phyloP scores from a whole-genome alignment of 2,329 filamentous ascomycete species.

The Neospermospora avenae region DNA sequence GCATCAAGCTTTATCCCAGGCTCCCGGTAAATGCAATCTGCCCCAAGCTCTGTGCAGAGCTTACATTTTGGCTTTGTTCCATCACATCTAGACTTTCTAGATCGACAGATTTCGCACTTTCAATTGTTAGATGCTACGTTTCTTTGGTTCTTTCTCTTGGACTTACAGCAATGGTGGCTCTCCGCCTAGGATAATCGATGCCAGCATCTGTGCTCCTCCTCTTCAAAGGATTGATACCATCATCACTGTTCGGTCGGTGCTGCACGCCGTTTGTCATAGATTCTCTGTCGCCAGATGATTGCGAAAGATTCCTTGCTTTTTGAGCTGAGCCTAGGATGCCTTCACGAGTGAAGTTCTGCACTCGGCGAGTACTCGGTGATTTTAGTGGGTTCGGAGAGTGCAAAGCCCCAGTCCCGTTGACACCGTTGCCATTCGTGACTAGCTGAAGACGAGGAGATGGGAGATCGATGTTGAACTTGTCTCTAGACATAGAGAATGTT shows the following conservation, averaged over 20 bases:
- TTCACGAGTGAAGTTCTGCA: slow-evolving; percentile 51
- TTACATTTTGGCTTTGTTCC: slow-evolving; percentile 80
- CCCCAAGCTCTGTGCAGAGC: slow-evolving; percentile 76
- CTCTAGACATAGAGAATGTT: slow-evolving; percentile 32
- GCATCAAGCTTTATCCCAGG: slow-evolving; percentile 84
- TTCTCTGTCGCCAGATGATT: slow-evolving; percentile 47
- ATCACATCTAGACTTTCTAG: slow-evolving; percentile 76
- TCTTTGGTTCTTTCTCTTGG: background rate
- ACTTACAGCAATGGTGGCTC: slow-evolving; percentile 64
- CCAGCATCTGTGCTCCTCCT: slow-evolving; percentile 59
- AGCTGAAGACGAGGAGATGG: slow-evolving; percentile 30
- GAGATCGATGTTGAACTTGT: slow-evolving; percentile 32
- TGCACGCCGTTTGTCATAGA: slow-evolving; percentile 39
- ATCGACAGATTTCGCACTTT: slow-evolving; percentile 78
- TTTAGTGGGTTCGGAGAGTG: slow-evolving; percentile 41
- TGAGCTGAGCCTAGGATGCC: slow-evolving; percentile 51
- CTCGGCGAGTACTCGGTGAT: slow-evolving; percentile 47
- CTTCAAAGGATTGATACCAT: slow-evolving; percentile 57
- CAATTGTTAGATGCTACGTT: slow-evolving; percentile 16
- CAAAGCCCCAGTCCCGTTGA: slow-evolving; percentile 22
- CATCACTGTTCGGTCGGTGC: slow-evolving; percentile 44
- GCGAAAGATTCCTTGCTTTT: slow-evolving; percentile 53
- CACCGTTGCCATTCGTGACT: slow-evolving; percentile 22
- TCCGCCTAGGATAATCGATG: slow-evolving; percentile 60
- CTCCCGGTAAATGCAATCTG: slow-evolving; percentile 80